A percentile compares a stretch with the other conserved stretches of the same genome.
phyloP scores from a whole-genome alignment of 202 grass and related monocot species.

The Schoenoplectus tabernaemontani region DNA sequence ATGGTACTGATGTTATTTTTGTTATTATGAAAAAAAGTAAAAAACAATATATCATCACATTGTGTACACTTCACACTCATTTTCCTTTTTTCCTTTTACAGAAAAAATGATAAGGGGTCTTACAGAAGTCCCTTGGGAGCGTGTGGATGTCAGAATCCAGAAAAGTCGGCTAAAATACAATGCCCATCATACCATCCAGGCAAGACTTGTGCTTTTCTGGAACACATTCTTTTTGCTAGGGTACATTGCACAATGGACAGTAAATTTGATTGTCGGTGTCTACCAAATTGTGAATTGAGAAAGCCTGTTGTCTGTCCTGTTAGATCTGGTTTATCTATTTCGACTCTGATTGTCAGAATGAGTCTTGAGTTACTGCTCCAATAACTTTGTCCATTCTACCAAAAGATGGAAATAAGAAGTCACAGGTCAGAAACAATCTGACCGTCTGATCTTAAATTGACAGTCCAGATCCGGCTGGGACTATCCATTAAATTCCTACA shows the following conservation, averaged over 20 bases:
- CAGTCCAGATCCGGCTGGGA: too few species aligned
- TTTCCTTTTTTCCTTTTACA: constrained; percentile 4
- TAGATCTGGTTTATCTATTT: constrained; percentile 1
- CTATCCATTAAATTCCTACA: too few species aligned
- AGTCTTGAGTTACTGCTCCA: background rate
- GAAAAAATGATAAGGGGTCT: constrained; percentile 72
- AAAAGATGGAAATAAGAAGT: background rate
- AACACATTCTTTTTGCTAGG: background rate
- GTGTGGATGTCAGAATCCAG: constrained; percentile 68
- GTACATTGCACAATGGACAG: background rate
- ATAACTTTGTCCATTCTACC: too few species aligned
- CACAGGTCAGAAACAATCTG: background rate
- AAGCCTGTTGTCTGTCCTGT: background rate
- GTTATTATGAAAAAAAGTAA: background rate
- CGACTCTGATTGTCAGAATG: background rate
- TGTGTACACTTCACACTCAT: too few species aligned
- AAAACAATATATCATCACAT: too few species aligned
- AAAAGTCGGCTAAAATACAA: constrained; percentile 64
- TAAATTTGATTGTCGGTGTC: constrained; percentile 4
- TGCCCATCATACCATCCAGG: constrained; percentile 79
- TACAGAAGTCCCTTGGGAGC: constrained; percentile 64
- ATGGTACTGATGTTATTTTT: constrained; percentile 40
- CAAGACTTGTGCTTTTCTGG: constrained; percentile 10
- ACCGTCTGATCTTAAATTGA: background rate
- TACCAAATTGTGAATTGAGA: constrained; percentile 4